Base-by-base conservation (phyloP, 139 green algal species). In the Chlamydomonas sp. region DNA sequence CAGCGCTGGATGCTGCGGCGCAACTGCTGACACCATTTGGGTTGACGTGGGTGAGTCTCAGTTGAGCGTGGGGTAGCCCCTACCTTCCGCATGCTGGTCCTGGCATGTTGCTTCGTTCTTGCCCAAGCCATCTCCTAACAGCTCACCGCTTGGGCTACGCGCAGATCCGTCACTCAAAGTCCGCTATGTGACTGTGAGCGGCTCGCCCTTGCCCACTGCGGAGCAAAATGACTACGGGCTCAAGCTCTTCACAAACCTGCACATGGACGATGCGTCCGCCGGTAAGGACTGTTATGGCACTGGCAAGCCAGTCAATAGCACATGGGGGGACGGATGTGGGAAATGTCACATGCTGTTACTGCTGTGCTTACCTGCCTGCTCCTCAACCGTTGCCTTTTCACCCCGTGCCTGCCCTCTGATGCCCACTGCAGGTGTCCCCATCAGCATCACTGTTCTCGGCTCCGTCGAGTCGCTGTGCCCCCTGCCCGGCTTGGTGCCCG, bases 21-120 rank as follows among this genome's bases (percentile, higher is more conserved):
- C 83, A 66, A 84, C 31, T 15, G 83, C 83, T 1, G 72, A 81
- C n/a, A 87, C 79, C 63, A 68, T 91, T 58, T 91, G 88, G 88
- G 77, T 91, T 63, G 88, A 91, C 63, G 88, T 89, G 49, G 88
- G 83, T 91, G 59, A 85, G 88, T 87, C 1, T 49, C 5, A 15
- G 64, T 20, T 49, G 31, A 49, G 31, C 31, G 59, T 18, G 61
- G 72, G 4, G 49, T n/a, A 31, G 57, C 9, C 80, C 78, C 57
- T 66, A 14, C 66, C 5, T 61, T 63, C 63, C 16, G 77, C 12
- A 4, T 63, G 17, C 77, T 82, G 12, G n/a, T 31, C 4, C 14
- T 15, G 9, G 14, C 18, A 31, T 69, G 14, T 61, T 84, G 62
- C 59, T 4, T 10, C 31, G 14, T 5, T n/a, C 4, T 31, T 68